A percentile compares a stretch with the other conserved stretches of the same genome.
Evolutionary conservation across 441 rosid species (phyloP).

Genomic region (Bruguiera hainesii): DNA sequence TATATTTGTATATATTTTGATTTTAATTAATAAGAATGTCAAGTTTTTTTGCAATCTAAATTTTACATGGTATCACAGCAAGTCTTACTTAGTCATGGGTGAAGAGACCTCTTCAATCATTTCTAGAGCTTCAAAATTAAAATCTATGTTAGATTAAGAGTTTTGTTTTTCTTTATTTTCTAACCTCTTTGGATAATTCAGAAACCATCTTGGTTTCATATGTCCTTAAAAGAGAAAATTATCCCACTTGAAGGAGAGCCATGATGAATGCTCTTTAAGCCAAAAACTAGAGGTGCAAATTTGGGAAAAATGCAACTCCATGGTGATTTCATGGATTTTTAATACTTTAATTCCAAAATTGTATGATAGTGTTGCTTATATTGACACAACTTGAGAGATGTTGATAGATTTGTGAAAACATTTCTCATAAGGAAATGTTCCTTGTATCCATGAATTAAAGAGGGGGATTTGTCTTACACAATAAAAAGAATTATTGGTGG

Average conservation of each 20-base stretch:
- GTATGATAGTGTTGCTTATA: not conserved
- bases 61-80: no score
- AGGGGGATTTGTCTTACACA: conserved; percentile 3
- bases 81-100: no score
- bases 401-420: not conserved
- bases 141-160: not conserved
- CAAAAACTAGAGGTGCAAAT: not conserved
- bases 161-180: not conserved
- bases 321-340: conserved; percentile 1
- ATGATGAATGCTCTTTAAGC: not conserved
- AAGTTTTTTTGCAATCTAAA: no score
- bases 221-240: not conserved
- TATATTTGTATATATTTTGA: no score
- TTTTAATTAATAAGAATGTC: no score
- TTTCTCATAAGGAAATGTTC: conserved; percentile 3
- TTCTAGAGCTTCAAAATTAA: not conserved
- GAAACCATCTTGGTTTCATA: not conserved
- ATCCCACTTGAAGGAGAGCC: not conserved
- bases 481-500: not conserved
- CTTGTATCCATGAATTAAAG: not conserved
- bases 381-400: not conserved
- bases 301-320: not conserved
- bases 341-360: not conserved
- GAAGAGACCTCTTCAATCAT: no score
- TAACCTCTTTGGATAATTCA: not conserved